phyloP scores from a whole-genome alignment of 2,329 filamentous ascomycete species.

The Botrytis hyacinthi region DNA sequence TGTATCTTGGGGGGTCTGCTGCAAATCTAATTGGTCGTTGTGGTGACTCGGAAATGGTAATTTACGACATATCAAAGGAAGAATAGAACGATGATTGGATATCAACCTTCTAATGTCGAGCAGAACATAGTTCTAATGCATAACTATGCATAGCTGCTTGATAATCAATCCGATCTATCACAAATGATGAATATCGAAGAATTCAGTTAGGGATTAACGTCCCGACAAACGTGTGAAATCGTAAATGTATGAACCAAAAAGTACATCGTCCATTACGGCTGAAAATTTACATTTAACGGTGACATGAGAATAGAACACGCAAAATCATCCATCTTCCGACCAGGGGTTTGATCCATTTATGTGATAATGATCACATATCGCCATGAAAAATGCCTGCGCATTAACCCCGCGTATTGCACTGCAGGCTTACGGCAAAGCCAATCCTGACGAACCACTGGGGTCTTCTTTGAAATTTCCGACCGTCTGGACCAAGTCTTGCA shows the following conservation, averaged over 20 bases:
- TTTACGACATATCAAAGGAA: neutral
- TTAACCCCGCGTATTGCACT: neutral
- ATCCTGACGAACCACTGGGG: neutral
- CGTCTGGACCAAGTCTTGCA: neutral
- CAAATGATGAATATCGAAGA: neutral
- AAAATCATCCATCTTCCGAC: neutral
- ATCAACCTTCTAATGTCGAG: neutral
- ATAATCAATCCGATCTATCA: neutral
- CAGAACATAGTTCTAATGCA: neutral
- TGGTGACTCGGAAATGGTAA: neutral
- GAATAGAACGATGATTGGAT: neutral
- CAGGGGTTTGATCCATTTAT: neutral
- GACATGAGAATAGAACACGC: neutral
- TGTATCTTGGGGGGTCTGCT: neutral
- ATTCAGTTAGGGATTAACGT: neutral
- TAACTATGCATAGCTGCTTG: neutral
- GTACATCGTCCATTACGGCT: neutral
- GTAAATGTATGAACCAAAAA: neutral
- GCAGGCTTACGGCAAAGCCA: neutral
- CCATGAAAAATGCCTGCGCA: neutral
- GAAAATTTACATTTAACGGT: neutral
- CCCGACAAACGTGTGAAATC: neutral
- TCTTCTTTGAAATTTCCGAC: neutral
- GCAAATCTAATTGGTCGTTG: neutral
- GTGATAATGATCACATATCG: neutral